A percentile compares a stretch with the other conserved stretches of the same genome.
phyloP scores from a whole-genome alignment of 2,329 filamentous ascomycete genomes.

The Neonectria sp. region DNA sequence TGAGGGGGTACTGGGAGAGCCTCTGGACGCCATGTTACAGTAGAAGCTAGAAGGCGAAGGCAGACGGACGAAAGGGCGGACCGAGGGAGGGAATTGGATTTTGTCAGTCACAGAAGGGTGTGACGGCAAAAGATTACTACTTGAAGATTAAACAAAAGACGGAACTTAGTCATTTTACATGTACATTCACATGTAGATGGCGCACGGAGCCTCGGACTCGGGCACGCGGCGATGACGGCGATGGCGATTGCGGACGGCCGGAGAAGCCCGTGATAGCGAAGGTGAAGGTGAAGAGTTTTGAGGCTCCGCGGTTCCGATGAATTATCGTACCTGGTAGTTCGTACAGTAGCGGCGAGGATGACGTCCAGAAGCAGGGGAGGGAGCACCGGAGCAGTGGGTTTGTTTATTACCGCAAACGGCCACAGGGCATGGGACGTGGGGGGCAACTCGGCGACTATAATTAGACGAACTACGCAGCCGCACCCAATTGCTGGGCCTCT shows the following conservation, averaged over 20 bases:
- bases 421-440: background rate
- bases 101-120: slow-evolving; percentile 8
- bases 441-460: slow-evolving; percentile 7
- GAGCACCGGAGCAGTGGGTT: slow-evolving; percentile 10
- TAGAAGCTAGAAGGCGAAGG: background rate
- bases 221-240: slow-evolving; percentile 29
- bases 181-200: slow-evolving; percentile 21
- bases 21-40: slow-evolving; percentile 91
- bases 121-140: slow-evolving; percentile 16
- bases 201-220: slow-evolving; percentile 24
- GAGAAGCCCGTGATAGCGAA: slow-evolving; percentile 33
- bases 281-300: slow-evolving; percentile 18
- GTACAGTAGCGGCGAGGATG: slow-evolving; percentile 24
- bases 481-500: too few species aligned
- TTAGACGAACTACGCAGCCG: slow-evolving; percentile 1
- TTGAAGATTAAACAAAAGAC: background rate
- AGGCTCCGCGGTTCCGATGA: slow-evolving; percentile 41
- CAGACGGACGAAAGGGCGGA: slow-evolving; percentile 22
- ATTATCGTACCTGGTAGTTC: slow-evolving; percentile 39
- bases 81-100: slow-evolving; percentile 23
- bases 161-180: background rate
- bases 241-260: slow-evolving; percentile 30
- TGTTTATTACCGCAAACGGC: background rate
- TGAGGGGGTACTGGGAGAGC: slow-evolving; percentile 91
- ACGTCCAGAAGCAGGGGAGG: background rate